Evolutionary conservation across 1,284 basidiomycete genomes (phyloP), one percentile per base, ranked within the genome.

Genomic region (Heterobasidion irregulare): DNA sequence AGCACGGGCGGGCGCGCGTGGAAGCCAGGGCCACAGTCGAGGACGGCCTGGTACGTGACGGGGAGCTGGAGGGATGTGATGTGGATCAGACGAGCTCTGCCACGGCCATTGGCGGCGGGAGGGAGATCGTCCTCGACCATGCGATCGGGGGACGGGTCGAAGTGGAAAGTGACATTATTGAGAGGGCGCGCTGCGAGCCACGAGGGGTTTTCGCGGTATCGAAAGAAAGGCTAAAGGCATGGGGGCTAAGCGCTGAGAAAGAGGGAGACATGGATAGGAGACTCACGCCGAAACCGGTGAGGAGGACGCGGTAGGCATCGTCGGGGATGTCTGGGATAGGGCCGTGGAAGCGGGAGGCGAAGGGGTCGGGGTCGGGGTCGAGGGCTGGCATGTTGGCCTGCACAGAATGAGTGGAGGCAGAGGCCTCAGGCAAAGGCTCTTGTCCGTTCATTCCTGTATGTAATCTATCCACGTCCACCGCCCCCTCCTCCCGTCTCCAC

Each of bases 271-370:
- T 15, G 52, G 56, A 54, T 46, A 48, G 59, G 47, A 64, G 44
- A 72, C 80, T 73, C 66, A 84, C 80, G 61, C 82, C 80, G 63
- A 81, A 84, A 51, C 81, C 80, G 16, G 82, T 83, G 55, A 83
- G 62, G 52, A 83, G 73, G 34, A 83, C 79, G 59, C 72, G 70
- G 58, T 75, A 71, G 55, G 62, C 70, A 50, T 72, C 64, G 43
- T 58, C 56, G 10, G 60, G 60, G 34, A 61, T 43, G 0, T 34
- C 35, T n/a, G 36, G 51, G 38, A 33, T 1, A 32, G 13, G 19
- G 38, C 4, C 36, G 19, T 52, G 18, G 16, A 18, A 19, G 41
- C 19, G 12, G 32, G 12, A 7, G 8, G 51, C 16, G n/a, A 52
- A 18, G 18, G 46, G 18, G 26, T 26, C 26, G 26, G 26, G 26